Evolutionary conservation across 2,329 filamentous ascomycete genomes (phyloP), one percentile per base, ranked within the genome.

Genomic region (Colletotrichum trifolii): DNA sequence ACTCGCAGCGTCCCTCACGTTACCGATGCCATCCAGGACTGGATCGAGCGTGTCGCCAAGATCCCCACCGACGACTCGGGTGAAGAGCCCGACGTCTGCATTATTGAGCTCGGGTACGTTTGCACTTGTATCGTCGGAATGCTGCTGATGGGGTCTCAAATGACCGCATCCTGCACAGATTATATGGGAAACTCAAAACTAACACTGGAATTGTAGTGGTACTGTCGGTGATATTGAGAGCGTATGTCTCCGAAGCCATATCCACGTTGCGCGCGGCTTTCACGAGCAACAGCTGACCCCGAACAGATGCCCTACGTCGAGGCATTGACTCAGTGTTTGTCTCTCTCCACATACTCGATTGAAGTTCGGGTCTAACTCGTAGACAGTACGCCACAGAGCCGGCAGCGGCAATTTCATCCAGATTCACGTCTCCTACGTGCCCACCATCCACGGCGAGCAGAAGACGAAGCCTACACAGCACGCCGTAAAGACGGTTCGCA

Each of bases 401-500:
- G 92, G 91, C 71, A 89, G 87, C 74, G 86, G 88, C 74, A 95
- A 97, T 80, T 96, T 97, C 77, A 81, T 94, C 75, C 91, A 93
- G 75, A 96, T 97, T 70, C 90, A 94, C 78, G 95, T 97, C 67
- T 94, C 91, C 5, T 92, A 94, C 71, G 90, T 98, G 39, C 96
- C 94, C 1, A 86, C 95, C 39, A 77, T 75, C 10, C 56, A 85
- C 63, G 85, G 85, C 46, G 86, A 98, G 82, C 89, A 97, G 78
- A 98, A 98, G 87, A 98, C 94, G 9, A 98, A 98, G 82, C 96
- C 96, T 0, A 99, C 96, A 0, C 96, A 99, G 77, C 89, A 93
- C 72, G 93, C 95, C 34, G 93, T 98, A 72, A 90, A 90, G 74
- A 88, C 91, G 72, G 89, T 94, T 67, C 90, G 95, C 68, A 94